Base-by-base conservation (phyloP, 163 green algal species). In the Prototheca cutis region DNA sequence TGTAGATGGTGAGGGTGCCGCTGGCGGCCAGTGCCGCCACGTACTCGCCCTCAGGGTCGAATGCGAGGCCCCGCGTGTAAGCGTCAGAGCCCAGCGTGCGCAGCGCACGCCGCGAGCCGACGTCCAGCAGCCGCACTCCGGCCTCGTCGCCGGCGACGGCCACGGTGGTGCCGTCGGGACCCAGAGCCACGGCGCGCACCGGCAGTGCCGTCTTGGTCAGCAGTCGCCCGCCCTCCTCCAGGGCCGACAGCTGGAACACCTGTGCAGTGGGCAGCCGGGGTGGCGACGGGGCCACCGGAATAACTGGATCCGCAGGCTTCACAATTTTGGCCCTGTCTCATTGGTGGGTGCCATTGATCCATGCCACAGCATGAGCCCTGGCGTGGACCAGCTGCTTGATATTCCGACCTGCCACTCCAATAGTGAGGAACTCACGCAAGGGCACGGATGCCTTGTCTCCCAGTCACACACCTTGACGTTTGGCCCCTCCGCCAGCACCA, bases 91-190 rank as follows among this genome's bases (percentile, higher is more conserved):
- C 33, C 15, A 85, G 40, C 25, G 42, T 68, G 23, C 68, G 24
- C 24, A 75, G 67, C 21, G 75, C 65, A 70, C 77, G 55, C 45
- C 57, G 33, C 31, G 32, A 48, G 17, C 32, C n/a, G 24, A 63
- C 36, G 42, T 61, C 28, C 36, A 93, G 66, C 17, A 95, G 67
- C 58, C 89, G 88, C 33, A 95, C 76, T n/a, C 67, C 60, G 18
- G 77, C 77, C 55, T 89, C 86, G 60, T 95, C 87, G 4, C 87
- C 87, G 0, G 59, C 80, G 4, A 77, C 79, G 6, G 86, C 87
- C 23, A 95, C 61, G 28, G 48, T 69, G 23, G 55, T 49, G 28
- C 87, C 87, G 31, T 73, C 74, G 15, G 76, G 66, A 32, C 65
- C 83, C 65, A 79, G 91, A 48, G 74, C 71, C 40, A 94, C 55